A percentile compares a stretch with the other conserved stretches of the same genome.
phyloP scores from a whole-genome alignment of 768 basidiomycete species.

The Galerina sulciceps region DNA sequence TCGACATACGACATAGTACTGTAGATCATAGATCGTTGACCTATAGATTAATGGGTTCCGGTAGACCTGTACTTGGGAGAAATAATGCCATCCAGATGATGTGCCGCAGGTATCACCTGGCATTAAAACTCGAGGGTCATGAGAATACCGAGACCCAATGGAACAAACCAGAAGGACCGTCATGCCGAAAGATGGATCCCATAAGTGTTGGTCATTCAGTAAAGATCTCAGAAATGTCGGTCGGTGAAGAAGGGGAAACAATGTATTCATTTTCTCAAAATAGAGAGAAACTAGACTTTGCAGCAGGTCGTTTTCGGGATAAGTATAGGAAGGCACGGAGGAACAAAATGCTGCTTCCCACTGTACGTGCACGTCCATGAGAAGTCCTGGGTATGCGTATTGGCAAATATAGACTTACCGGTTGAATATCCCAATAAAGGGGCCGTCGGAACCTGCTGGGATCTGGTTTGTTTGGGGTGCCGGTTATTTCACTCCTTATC shows the following conservation, averaged over 20 bases:
- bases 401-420: conserved; percentile 20
- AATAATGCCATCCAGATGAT: conserved; percentile 65
- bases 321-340: conserved; percentile 37
- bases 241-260: conserved; percentile 68
- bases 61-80: conserved; percentile 63
- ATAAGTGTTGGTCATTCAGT: conserved; percentile 48
- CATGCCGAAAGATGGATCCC: conserved; percentile 54
- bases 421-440: conserved; percentile 32
- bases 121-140: conserved; percentile 46
- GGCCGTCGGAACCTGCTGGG: conserved; percentile 25
- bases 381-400: neutral
- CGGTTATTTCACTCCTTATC: conserved; percentile 44
- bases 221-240: conserved; percentile 65
- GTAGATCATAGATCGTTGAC: conserved; percentile 71
- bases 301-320: conserved; percentile 55
- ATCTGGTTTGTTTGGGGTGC: conserved; percentile 11
- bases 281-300: conserved; percentile 56
- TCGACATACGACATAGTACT: conserved; percentile 59
- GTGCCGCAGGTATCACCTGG: conserved; percentile 41
- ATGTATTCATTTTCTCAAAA: conserved; percentile 55
- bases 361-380: conserved; percentile 20
- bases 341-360: conserved; percentile 37
- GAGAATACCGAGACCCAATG: conserved; percentile 57
- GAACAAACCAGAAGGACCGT: conserved; percentile 72
- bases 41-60: conserved; percentile 59